Evolutionary conservation across 2,329 filamentous ascomycete genomes (phyloP), one percentile per base, ranked within the genome.

Genomic region (Aspergillus phoenicis): DNA sequence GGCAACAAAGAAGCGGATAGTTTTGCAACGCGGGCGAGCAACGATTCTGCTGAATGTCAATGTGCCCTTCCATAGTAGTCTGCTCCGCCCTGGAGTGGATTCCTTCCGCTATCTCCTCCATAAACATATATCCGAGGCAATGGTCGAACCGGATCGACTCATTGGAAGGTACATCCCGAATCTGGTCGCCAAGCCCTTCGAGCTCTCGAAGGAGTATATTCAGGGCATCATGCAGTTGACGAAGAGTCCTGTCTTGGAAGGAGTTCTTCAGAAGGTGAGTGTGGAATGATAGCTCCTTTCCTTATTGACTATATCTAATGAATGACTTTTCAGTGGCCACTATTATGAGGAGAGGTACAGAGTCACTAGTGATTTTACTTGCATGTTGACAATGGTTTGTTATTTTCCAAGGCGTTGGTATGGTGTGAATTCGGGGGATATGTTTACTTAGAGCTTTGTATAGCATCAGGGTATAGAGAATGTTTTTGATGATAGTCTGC

Each of bases 61-160:
- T 39, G 52, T 59, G 13, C 57, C 57, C 5, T 59, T 59, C 26
- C 57, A 59, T 28, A 53, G 48, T 5, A 28, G 41, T 7, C 52
- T 59, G 57, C 48, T 59, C 7, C 48, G 57, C 1, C 26, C 26
- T 1, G 48, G 52, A 7, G 52, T 59, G 8, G 38, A 53, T 13
- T 28, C 33, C 10, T 59, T 53, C 17, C 33, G 57, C 7, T 49
- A 45, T 7, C 45, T 52, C 4, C 49, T 59, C 1, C 48, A 43
- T 6, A 17, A 26, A 2, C 38, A 38, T 5, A 38, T 59, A 5
- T 38, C 48, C 3, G 30, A 45, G 13, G 22, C 38, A 6, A 49
- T 53, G 10, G 11, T 59, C 7, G 20, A 59, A 10, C 48, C 49
- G 4, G 45, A 49, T 17, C 3, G 24, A n/a, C n/a, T 49, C 6